Percentiles rank a stretch among this genome's conserved stretches.
Evolutionary conservation across 306 rosid species (phyloP).

Genomic region (Albizia julibrissin): DNA sequence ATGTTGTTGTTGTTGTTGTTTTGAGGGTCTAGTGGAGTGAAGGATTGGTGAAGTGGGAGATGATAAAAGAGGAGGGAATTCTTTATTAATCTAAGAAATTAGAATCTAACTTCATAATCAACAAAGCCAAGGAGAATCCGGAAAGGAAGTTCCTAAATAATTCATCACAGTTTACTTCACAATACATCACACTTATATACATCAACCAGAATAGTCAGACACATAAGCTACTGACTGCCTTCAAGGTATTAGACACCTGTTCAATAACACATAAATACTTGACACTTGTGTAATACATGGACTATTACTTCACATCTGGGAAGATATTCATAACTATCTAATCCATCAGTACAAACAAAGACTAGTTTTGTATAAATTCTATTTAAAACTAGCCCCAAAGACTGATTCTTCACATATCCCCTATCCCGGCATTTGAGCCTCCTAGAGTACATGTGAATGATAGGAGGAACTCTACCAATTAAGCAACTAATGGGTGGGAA

Average conservation of each 20-base stretch:
- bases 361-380: background rate
- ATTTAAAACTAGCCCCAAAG: background rate
- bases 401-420: background rate
- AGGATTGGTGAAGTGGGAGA: background rate
- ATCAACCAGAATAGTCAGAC: background rate
- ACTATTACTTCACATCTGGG: background rate
- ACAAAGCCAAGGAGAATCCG: background rate
- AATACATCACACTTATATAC: background rate
- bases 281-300: background rate
- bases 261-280: background rate
- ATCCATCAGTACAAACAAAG: background rate
- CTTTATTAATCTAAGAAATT: background rate
- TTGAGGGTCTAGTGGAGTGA: background rate
- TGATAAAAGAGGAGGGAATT: background rate
- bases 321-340: background rate
- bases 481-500: constrained; percentile 18
- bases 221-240: background rate
- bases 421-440: background rate
- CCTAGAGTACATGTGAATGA: background rate
- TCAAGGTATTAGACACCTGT: background rate
- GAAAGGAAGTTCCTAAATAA: background rate
- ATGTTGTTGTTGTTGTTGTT: background rate
- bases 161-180: background rate
- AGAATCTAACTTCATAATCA: background rate
- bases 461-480: background rate